Conservation (phyloP, 2,329 filamentous ascomycete genomes). For the Xenosphaeropsis pyriputrescens region DNA sequence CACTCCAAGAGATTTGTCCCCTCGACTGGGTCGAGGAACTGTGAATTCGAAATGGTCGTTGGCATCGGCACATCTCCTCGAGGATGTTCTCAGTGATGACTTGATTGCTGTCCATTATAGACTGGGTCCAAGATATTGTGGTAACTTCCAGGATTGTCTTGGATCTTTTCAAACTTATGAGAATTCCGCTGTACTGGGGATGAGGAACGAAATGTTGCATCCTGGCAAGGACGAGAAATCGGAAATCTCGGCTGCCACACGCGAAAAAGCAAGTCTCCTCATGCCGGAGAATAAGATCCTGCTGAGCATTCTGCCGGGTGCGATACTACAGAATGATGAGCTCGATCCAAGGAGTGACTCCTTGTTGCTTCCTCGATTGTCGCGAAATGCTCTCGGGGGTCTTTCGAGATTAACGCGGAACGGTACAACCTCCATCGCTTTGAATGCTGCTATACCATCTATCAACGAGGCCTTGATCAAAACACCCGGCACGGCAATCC, state of each 20-base stretch:
- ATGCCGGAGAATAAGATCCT: slow-evolving; percentile 71
- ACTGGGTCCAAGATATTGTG: slow-evolving; percentile 79
- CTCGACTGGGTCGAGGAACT: slow-evolving; percentile 56
- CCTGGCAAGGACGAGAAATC: slow-evolving; percentile 82
- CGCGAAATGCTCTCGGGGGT: slow-evolving; percentile 52
- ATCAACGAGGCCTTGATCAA: slow-evolving; percentile 81
- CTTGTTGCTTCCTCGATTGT: slow-evolving; percentile 62
- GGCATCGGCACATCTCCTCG: slow-evolving; percentile 78
- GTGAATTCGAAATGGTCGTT: slow-evolving; percentile 76
- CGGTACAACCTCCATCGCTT: slow-evolving; percentile 62
- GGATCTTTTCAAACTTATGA: slow-evolving; percentile 94
- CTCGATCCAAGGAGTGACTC: slow-evolving; percentile 57
- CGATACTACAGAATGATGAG: slow-evolving; percentile 70
- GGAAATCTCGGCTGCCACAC: slow-evolving; percentile 79
- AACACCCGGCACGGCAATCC: slow-evolving; percentile 63
- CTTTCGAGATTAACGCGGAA: slow-evolving; percentile 56
- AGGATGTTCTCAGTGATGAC: slow-evolving; percentile 80
- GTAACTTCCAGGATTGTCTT: slow-evolving; percentile 92
- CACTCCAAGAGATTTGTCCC: slow-evolving; percentile 77
- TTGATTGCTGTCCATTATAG: slow-evolving; percentile 81
- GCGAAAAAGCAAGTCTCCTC: slow-evolving; percentile 68
- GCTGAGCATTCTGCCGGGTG: slow-evolving; percentile 68
- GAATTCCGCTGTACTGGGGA: slow-evolving; percentile 77
- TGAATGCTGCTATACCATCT: slow-evolving; percentile 78
- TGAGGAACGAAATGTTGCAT: slow-evolving; percentile 83